Evolutionary conservation across 2,329 filamentous ascomycete species (phyloP), one percentile per base, ranked within the genome.

Genomic region (Apiospora koreana): DNA sequence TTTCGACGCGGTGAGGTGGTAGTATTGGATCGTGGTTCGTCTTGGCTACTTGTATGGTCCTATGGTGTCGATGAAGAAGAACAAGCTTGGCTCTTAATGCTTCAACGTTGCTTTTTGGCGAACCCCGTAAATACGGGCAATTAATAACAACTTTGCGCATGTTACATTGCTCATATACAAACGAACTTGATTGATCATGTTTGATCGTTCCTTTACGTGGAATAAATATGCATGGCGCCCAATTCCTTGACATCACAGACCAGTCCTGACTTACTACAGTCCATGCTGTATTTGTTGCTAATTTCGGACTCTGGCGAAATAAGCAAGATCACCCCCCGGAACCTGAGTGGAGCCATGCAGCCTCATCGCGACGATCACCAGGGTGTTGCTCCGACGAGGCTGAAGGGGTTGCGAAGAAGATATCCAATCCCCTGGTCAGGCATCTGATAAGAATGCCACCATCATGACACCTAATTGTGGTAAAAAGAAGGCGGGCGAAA

Each of bases 371-470:
- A 9, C 54, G 54, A 62, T 62, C 54, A 62, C 31, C 54, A 62
- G 54, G 54, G 54, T 35, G 54, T 54, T 38, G 54, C 54, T 62
- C 54, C 54, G 31, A 21, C 54, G 54, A 62, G 54, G 54, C 54
- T 62, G 54, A 62, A 62, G 54, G 54, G 54, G 54, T 62, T 62
- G 54, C 54, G 54, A 62, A 21, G 54, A 62, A 62, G 54, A 62
- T 18, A 38, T 62, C 54, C 54, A 62, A 62, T 62, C 54, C 54
- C 54, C 54, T 62, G 9, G 9, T n/a, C 54, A 62, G 8, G 21
- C 31, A 62, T 23, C 10, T 38, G 31, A 38, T 38, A 9, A 28
- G n/a, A 58, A 62, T 28, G 54, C 54, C 31, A 9, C 54, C 54
- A 38, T 62, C 1, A n/a, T 18, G 54, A 23, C 31, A 62, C 31